A percentile compares a stretch with the other conserved stretches of the same genome.
These are phyloP conservation scores for Limonium bicolor DNA, from an alignment of 148 eudicot species.

Conservation along the genomic window DNA sequence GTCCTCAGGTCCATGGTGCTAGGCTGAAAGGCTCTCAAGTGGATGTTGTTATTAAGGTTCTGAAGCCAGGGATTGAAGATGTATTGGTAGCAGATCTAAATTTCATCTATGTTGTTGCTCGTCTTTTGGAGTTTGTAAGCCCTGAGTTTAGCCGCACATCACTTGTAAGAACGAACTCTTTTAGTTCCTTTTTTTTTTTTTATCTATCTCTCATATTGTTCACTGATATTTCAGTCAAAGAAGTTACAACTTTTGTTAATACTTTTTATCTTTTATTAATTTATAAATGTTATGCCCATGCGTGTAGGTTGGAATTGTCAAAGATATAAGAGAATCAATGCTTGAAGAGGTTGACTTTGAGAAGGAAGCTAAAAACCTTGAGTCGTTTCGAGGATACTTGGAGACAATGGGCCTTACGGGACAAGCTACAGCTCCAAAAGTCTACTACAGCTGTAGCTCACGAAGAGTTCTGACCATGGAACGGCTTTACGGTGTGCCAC, in stretches of 20 bases:
- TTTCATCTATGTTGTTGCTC: slow-evolving; percentile 83
- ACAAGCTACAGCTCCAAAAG: slow-evolving; percentile 94
- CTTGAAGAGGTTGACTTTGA: slow-evolving; percentile 96
- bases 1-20: slow-evolving; percentile 84
- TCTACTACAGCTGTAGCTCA: slow-evolving; percentile 63
- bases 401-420: slow-evolving; percentile 68
- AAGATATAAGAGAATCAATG: slow-evolving; percentile 92
- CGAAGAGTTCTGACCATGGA: slow-evolving; percentile 87
- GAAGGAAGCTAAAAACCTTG: slow-evolving; percentile 83
- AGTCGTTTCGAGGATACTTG: slow-evolving; percentile 73
- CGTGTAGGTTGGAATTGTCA: slow-evolving; percentile 84
- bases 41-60: slow-evolving; percentile 89
- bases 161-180: slow-evolving; percentile 34
- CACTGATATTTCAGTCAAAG: neutral
- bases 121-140: slow-evolving; percentile 78
- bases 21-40: slow-evolving; percentile 71
- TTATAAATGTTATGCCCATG: neutral
- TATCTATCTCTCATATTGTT: neutral
- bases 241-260: no score
- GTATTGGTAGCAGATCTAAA: slow-evolving; percentile 85
- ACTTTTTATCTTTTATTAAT: no score
- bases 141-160: slow-evolving; percentile 90
- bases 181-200: neutral
- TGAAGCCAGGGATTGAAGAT: slow-evolving; percentile 98
- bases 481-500: slow-evolving; percentile 96